These are phyloP conservation scores for Chlorella ohadii DNA, from an alignment of 139 green algal genomes.

Conservation along the genomic window DNA sequence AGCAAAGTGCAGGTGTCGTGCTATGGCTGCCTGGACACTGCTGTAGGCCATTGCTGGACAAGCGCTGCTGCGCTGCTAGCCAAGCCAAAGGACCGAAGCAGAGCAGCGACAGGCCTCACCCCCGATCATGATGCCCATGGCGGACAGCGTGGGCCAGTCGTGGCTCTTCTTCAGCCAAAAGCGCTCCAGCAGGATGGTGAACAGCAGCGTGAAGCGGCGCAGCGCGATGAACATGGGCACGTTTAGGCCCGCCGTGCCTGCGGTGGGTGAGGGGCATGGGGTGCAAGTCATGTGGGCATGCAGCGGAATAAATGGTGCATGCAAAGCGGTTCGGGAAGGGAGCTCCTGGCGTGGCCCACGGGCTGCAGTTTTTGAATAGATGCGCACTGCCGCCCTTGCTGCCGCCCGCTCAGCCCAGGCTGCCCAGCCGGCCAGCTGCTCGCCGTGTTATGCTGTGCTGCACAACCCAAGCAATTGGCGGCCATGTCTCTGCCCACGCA, in stretches of 20 bases:
- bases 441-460: not conserved
- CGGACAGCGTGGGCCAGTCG: constrained; percentile 53
- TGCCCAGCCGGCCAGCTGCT: not conserved
- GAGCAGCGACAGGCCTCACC: constrained; percentile 30
- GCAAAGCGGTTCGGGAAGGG: too few species aligned
- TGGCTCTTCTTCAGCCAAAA: constrained; percentile 66
- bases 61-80: too few species aligned
- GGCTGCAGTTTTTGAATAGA: too few species aligned
- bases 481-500: too few species aligned
- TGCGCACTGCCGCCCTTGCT: too few species aligned
- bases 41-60: too few species aligned
- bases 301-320: not conserved
- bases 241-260: constrained; percentile 72
- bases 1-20: too few species aligned
- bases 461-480: not conserved
- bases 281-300: too few species aligned
- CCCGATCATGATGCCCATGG: constrained; percentile 70
- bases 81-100: too few species aligned
- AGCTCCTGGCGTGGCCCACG: too few species aligned
- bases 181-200: constrained; percentile 73
- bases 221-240: constrained; percentile 86
- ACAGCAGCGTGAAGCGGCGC: constrained; percentile 75
- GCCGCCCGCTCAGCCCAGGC: not conserved
- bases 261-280: too few species aligned
- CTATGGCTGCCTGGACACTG: too few species aligned